Percentiles rank a stretch among this genome's conserved stretches.
These are phyloP conservation scores for Myriosclerotinia curreyana DNA, from an alignment of 2,329 filamentous ascomycete genomes.

Conservation along the genomic window DNA sequence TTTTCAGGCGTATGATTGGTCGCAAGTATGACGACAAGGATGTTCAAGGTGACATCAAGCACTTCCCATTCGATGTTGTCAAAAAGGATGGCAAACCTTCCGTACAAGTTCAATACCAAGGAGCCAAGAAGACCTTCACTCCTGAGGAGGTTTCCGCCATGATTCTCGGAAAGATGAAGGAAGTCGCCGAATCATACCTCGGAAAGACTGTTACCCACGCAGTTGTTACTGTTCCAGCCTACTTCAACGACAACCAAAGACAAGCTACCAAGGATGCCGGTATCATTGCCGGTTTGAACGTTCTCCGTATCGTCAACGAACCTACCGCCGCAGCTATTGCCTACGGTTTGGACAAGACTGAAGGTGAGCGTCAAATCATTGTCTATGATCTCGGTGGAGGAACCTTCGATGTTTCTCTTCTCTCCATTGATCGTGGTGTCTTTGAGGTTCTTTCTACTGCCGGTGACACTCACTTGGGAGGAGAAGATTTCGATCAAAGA, in stretches of 20 bases:
- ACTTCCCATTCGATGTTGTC: slow-evolving; percentile 95
- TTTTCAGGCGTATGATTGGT: slow-evolving; percentile 71
- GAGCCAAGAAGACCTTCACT: slow-evolving; percentile 68
- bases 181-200: slow-evolving; percentile 74
- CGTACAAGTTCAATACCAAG: slow-evolving; percentile 62
- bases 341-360: slow-evolving; percentile 87
- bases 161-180: slow-evolving; percentile 82
- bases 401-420: slow-evolving; percentile 91
- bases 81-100: slow-evolving; percentile 87
- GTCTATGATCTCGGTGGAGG: slow-evolving; percentile 93
- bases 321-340: slow-evolving; percentile 93
- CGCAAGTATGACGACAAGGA: slow-evolving; percentile 82
- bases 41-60: slow-evolving; percentile 91
- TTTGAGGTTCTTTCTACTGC: slow-evolving; percentile 94
- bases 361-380: slow-evolving; percentile 81
- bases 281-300: slow-evolving; percentile 86
- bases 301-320: slow-evolving; percentile 95
- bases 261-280: slow-evolving; percentile 96
- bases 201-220: slow-evolving; percentile 82
- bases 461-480: slow-evolving; percentile 95
- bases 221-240: slow-evolving; percentile 91
- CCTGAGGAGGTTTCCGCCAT: slow-evolving; percentile 79
- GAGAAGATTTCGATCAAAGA: slow-evolving; percentile 98
- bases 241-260: slow-evolving; percentile 98
- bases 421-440: slow-evolving; percentile 86